Conservation (phyloP, 163 green algal genomes). For the Chlorella variabilis region DNA sequence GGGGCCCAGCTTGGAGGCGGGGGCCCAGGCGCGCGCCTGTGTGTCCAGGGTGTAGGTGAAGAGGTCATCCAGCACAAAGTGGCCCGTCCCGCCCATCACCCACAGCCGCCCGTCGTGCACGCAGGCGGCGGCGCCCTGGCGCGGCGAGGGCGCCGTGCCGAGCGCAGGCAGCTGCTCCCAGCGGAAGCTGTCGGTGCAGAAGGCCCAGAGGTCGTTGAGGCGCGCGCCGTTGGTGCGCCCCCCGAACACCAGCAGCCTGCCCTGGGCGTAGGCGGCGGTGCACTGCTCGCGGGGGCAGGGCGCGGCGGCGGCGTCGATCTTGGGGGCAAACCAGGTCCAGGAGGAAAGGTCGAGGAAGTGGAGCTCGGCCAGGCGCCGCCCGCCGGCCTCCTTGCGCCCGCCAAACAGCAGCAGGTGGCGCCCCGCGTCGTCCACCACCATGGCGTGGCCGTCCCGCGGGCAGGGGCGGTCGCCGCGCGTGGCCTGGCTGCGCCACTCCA, state of each 20-base stretch:
- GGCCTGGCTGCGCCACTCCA: slow-evolving; percentile 21
- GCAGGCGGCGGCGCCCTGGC: slow-evolving; percentile 58
- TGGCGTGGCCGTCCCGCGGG: slow-evolving; percentile 75
- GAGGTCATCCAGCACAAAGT: slow-evolving; percentile 90
- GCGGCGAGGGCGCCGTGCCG: slow-evolving; percentile 77
- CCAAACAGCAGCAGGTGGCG: slow-evolving; percentile 81
- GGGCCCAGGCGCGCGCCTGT: slow-evolving; percentile 32
- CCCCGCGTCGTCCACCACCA: slow-evolving; percentile 73
- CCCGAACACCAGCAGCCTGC: slow-evolving; percentile 86
- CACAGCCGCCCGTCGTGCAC: slow-evolving; percentile 57
- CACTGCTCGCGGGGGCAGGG: slow-evolving; percentile 75
- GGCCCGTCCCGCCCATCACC: slow-evolving; percentile 79
- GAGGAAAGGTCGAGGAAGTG: slow-evolving; percentile 79
- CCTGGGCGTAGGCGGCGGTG: slow-evolving; percentile 61
- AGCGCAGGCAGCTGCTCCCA: slow-evolving; percentile 16
- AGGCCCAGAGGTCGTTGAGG: slow-evolving; percentile 19
- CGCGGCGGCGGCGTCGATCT: slow-evolving; percentile 53
- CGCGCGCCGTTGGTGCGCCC: slow-evolving; percentile 46
- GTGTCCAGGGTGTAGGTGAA: slow-evolving; percentile 70
- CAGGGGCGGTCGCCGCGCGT: slow-evolving; percentile 71
- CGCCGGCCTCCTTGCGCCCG: slow-evolving; percentile 61
- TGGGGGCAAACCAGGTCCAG: slow-evolving; percentile 67
- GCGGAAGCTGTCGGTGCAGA: not conserved
- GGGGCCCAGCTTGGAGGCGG: too few species aligned
- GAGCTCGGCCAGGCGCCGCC: slow-evolving; percentile 80